Evolutionary conservation across 257 asterid species (phyloP), one percentile per base, ranked within the genome.

Genomic region (Solanum tacnaense): DNA sequence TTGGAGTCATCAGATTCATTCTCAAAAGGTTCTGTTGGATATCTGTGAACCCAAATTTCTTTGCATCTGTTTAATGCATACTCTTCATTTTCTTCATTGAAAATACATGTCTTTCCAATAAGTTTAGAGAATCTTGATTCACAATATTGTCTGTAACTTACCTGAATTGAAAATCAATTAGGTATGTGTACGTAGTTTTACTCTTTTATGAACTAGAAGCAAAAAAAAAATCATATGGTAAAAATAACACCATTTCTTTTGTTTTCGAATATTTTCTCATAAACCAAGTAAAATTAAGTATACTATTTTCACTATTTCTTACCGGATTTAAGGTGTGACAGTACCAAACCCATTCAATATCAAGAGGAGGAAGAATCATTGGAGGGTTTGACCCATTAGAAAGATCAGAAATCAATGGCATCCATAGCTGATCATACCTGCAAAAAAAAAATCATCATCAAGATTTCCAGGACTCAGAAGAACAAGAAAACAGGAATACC

Each of bases 261-360:
- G n/a, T 31, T 85, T 85, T 67, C 36, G 25, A 46, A 41, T 46
- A 67, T 7, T 71, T 71, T 41, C 23, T 27, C 21, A 44, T 9
- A 70, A 25, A 70, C 21, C 29, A 71, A 71, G 81, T 31, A 35
- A 15, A 56, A 86, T 38, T 5, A 13, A 79, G 25, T 25, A 25
- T 4, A 44, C 9, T 79, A 79, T 44, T 79, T 70, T 49, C 34
- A 49, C 21, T 12, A 31, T 1, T n/a, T 56, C 89, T 87, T 89
- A 96, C 98, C 89, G 93, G 93, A 88, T 93, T 91, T 87, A 96
- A 93, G 81, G 98, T 89, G 90, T 96, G 99, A 88, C 98, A 95
- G 87, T 88, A 95, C 99, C 99, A 96, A 90, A 95, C 94, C 98
- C 98, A 96, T 88, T 96, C 98, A 89, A 96, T 89, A 91, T 96